phyloP scores from a whole-genome alignment of 139 green algal species.

The Zygnema circumcarinatum region DNA sequence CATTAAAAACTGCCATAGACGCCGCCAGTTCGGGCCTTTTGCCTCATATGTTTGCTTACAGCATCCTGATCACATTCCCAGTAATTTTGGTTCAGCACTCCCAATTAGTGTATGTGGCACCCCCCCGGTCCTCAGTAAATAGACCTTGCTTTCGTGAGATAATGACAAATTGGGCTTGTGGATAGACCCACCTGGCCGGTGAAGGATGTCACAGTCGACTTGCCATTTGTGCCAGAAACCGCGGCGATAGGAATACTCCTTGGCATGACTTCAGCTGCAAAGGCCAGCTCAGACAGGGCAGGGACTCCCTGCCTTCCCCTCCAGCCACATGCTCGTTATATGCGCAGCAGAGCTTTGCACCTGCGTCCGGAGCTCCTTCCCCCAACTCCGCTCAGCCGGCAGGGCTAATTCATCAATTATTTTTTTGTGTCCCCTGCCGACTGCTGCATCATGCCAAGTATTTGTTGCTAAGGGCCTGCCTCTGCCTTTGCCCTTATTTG shows the following conservation, averaged over 20 bases:
- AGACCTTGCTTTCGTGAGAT: too few species aligned
- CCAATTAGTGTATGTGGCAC: too few species aligned
- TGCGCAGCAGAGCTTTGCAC: not conserved
- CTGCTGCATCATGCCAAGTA: not conserved
- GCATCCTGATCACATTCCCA: too few species aligned
- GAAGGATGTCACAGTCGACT: conserved; percentile 68
- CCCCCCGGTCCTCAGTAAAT: too few species aligned
- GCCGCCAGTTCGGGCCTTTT: too few species aligned
- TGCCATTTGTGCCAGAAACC: conserved; percentile 69
- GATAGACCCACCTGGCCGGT: conserved; percentile 50
- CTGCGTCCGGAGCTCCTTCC: not conserved
- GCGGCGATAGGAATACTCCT: conserved; percentile 46
- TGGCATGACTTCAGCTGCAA: conserved; percentile 57
- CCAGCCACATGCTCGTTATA: not conserved
- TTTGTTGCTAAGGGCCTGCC: not conserved
- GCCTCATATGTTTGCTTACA: too few species aligned
- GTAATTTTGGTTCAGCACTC: too few species aligned
- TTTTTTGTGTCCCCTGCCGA: not conserved
- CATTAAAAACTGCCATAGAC: too few species aligned
- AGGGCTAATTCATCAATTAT: not conserved
- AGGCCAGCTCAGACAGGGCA: conserved; percentile 63
- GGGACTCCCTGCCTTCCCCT: conserved; percentile 48
- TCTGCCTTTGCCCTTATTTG: too few species aligned
- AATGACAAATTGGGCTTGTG: too few species aligned
- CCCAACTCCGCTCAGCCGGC: not conserved